phyloP scores from a whole-genome alignment of 805 yeast genomes.

The Ogataea parapolymorpha region DNA sequence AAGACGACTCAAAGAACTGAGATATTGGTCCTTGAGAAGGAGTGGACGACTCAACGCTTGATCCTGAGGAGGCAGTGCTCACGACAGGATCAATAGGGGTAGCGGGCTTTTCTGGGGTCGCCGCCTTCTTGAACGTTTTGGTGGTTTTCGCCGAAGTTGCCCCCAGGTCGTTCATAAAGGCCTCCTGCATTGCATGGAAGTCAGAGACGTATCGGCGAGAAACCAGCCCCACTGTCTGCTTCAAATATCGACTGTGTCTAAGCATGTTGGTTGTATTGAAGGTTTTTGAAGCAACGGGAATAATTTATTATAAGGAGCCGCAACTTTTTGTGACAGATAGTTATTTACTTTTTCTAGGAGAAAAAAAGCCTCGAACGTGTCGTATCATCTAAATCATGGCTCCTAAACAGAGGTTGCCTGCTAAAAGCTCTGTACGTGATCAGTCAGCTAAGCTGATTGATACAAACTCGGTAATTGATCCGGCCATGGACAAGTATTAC shows the following conservation, averaged over 20 bases:
- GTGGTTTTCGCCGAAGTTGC: constrained; percentile 1
- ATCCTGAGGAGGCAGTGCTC: constrained; percentile 10
- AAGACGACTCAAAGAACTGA: constrained; percentile 19
- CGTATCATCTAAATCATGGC: constrained; percentile 20
- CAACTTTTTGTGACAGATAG: constrained; percentile 2
- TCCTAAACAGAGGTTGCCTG: constrained; percentile 18
- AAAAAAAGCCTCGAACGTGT: constrained; percentile 5
- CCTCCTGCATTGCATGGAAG: constrained; percentile 31
- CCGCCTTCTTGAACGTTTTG: constrained; percentile 3
- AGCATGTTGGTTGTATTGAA: background rate
- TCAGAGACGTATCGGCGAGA: constrained; percentile 17
- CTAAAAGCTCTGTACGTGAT: constrained; percentile 8
- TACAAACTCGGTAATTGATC: constrained; percentile 21
- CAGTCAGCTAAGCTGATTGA: background rate
- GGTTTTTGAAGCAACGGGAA: background rate
- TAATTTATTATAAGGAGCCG: background rate
- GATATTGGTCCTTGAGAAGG: constrained; percentile 14
- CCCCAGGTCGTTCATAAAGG: constrained; percentile 20
- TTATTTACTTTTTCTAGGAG: background rate
- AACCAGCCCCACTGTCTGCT: background rate
- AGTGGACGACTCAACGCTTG: background rate
- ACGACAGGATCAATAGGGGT: constrained; percentile 24
- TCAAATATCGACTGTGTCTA: background rate
- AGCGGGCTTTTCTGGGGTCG: background rate
- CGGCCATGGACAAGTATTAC: constrained; percentile 30